A percentile compares a stretch with the other conserved stretches of the same genome.
Conservation (phyloP, 495 filamentous ascomycete genomes). For the Terfezia claveryi region DNA sequence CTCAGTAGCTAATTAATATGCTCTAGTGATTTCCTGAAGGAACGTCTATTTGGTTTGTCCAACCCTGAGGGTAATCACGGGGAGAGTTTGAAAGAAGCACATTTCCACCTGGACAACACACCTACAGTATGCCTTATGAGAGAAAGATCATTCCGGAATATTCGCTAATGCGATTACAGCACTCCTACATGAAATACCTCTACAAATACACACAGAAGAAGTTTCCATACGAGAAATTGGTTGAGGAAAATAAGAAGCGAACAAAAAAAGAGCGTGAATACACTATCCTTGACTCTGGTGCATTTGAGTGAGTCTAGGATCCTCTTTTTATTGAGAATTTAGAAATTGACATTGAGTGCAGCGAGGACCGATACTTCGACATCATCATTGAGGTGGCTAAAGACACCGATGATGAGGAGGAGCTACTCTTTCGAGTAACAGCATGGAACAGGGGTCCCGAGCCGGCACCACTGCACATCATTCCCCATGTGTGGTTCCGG, state of each 20-base stretch:
- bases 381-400: constrained; percentile 94
- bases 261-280: constrained; percentile 61
- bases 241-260: constrained; percentile 61
- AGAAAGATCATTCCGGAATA: no score
- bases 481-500: constrained; percentile 89
- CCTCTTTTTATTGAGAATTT: not conserved
- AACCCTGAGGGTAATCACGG: constrained; percentile 95
- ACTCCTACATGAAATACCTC: constrained; percentile 96
- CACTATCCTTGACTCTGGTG: constrained; percentile 74
- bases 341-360: not conserved
- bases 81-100: constrained; percentile 85
- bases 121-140: constrained; percentile 24
- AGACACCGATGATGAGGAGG: constrained; percentile 68
- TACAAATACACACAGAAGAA: constrained; percentile 89
- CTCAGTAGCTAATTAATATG: not conserved
- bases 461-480: constrained; percentile 70
- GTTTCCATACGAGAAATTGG: constrained; percentile 75
- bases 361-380: constrained; percentile 84
- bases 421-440: constrained; percentile 81
- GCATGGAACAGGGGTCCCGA: constrained; percentile 90
- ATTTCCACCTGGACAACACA: constrained; percentile 91
- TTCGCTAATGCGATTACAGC: constrained; percentile 25
- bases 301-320: constrained; percentile 34
- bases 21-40: constrained; percentile 67
- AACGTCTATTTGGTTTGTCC: constrained; percentile 78